These are phyloP conservation scores for Podaxis pistillaris DNA, from an alignment of 768 basidiomycete genomes.

Conservation along the genomic window DNA sequence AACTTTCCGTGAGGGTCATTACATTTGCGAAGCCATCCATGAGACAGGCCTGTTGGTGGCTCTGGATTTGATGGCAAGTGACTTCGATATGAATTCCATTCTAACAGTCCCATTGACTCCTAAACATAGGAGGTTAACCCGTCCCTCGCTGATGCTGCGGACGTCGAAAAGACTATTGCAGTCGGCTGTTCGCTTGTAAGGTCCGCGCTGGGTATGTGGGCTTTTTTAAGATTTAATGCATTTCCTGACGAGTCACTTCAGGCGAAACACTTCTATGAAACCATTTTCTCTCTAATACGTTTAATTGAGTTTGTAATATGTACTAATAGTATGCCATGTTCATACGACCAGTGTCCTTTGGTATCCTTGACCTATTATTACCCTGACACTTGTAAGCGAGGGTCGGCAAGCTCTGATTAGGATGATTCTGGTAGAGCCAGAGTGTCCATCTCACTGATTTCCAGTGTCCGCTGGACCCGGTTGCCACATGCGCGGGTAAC, in stretches of 20 bases:
- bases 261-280: slow-evolving; percentile 44
- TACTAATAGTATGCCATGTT: not conserved
- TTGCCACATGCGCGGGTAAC: too few species aligned
- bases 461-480: too few species aligned
- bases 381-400: too few species aligned
- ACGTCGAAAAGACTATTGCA: slow-evolving; percentile 84
- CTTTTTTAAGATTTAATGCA: not conserved
- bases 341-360: not conserved
- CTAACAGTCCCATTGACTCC: not conserved
- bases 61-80: slow-evolving; percentile 86
- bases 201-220: slow-evolving; percentile 69
- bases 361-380: not conserved
- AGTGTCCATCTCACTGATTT: too few species aligned
- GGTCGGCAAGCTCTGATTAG: too few species aligned
- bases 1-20: slow-evolving; percentile 98
- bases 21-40: slow-evolving; percentile 89
- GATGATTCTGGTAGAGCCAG: too few species aligned
- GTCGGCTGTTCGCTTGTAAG: slow-evolving; percentile 87
- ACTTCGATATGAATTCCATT: slow-evolving; percentile 4
- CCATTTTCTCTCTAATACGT: not conserved
- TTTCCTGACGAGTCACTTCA: slow-evolving; percentile 20
- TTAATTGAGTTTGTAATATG: not conserved
- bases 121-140: slow-evolving; percentile 87
- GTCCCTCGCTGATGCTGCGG: slow-evolving; percentile 72
- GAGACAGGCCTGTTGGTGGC: slow-evolving; percentile 93